Evolutionary conservation across 139 green algal genomes (phyloP), one percentile per base, ranked within the genome.

Genomic region (Haematococcus lacustris): DNA sequence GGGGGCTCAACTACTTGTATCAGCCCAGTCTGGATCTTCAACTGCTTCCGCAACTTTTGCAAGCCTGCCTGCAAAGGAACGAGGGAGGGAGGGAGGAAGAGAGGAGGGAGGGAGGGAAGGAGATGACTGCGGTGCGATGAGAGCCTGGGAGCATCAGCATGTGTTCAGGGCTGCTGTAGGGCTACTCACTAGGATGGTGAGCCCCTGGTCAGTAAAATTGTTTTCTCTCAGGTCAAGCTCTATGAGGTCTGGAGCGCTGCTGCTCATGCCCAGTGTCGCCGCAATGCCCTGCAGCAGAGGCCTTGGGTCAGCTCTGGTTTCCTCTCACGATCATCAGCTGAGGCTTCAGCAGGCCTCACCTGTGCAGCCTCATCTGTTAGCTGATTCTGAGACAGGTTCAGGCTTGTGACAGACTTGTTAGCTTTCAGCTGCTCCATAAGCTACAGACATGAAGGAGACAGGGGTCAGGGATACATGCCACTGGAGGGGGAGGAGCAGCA

Each of bases 361-460:
- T 81, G 60, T 1, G 79, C 84, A 30, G 84, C 88, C 17, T 87
- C 82, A 30, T 87, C 79, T 2, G 74, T 73, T 35, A 92, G 80
- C 50, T 78, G 76, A 68, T 91, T 92, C n/a, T 63, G 38, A 0
- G 80, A 84, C 34, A 92, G 74, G 67, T 91, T 81, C 0, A 91
- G 30, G 0, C 76, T 85, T 0, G 87, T 90, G 47, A 89, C 71
- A 37, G 71, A 81, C 28, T 60, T 73, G 79, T 89, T 91, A n/a
- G 39, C 33, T 17, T 71, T 77, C 2, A 92, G 66, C 0, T 76
- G 70, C 23, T 90, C 82, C 23, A 78, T 76, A n/a, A 91, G 73
- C 82, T 87, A 79, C 80, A 64, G 53, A 32, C 53, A 64, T 30
- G 53, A 21, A 64, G n/a, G n/a, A n/a, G n/a, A n/a, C n/a, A n/a